Base-by-base conservation (phyloP, 2,329 filamentous ascomycete species). In the Exophiala oligosperma region DNA sequence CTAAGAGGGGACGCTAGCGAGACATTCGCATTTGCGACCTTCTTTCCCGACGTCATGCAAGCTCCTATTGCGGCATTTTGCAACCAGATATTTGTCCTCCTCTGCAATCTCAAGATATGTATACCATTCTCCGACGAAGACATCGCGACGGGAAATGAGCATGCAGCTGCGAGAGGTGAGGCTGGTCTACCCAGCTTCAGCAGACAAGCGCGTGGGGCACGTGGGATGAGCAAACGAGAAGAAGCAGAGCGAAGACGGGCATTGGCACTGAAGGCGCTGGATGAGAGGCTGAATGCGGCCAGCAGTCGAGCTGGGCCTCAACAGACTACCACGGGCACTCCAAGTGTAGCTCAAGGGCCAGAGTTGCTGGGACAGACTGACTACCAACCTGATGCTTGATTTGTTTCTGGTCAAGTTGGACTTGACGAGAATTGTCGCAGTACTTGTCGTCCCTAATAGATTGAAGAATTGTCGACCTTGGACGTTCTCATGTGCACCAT, bases 1-100 rank as follows among this genome's bases (percentile, higher is more conserved):
- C 84, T 96, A 66, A 89, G 88, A 64, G 94, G 94, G 62, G 94
- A 99, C 73, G 91, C 94, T 37, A 95, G 90, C 73, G 94, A 99
- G 74, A 96, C 92, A 0, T 99, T 99, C 71, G 89, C 92, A 6
- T 96, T 99, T 72, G 88, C 92, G 64, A 91, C 94, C 68, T 96
- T 99, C 79, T 97, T 97, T 77, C 94, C 94, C 0, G 89, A 89
- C 49, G 85, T 88, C 2, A 78, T 90, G 43, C 93, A 97, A 71
- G 89, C 91, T 0, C 79, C 90, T 12, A 82, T 97, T 43, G 84
- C 87, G 14, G 81, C 85, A 8, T 71, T 96, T n/a, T 83, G 89
- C 9, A 86, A 91, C 66, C 81, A 85, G 60, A 73, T 97, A 26
- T 97, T 93, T 76, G 81, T 82, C 57, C 73, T 88, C 3, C 79